These are phyloP conservation scores for Papiliotrema nemorosa DNA, from an alignment of 1,284 basidiomycete species.

Conservation along the genomic window DNA sequence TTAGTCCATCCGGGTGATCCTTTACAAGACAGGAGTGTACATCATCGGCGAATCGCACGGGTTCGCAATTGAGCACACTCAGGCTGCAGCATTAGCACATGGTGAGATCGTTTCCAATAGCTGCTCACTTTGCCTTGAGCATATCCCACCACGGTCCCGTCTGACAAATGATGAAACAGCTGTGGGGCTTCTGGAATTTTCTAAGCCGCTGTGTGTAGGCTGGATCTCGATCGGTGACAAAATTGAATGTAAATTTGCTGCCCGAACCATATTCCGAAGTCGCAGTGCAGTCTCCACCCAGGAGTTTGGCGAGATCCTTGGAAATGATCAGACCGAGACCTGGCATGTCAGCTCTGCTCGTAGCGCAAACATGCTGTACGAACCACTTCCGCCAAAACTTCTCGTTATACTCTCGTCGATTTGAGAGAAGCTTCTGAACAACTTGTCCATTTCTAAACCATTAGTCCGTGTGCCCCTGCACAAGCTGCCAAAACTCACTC, in stretches of 20 bases:
- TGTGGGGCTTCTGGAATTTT: constrained; percentile 1
- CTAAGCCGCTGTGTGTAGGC: not conserved
- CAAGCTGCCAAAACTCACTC: constrained; percentile 10
- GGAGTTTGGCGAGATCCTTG: constrained; percentile 34
- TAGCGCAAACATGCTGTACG: not conserved
- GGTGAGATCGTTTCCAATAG: not conserved
- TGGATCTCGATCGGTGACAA: constrained; percentile 25
- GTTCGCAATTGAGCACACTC: constrained; percentile 24
- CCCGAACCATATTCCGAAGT: constrained; percentile 41
- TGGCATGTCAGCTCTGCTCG: not conserved
- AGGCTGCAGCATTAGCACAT: constrained; percentile 10
- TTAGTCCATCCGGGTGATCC: constrained; percentile 22
- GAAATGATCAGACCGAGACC: constrained; percentile 47
- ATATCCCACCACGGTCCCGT: constrained; percentile 28
- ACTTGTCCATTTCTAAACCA: constrained; percentile 33
- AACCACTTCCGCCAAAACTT: constrained; percentile 35
- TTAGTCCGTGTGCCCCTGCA: not conserved
- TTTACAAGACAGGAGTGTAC: constrained; percentile 13
- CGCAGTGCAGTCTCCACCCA: constrained; percentile 44
- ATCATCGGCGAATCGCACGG: constrained; percentile 27
- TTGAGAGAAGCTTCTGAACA: constrained; percentile 47
- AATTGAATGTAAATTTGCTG: constrained; percentile 41
- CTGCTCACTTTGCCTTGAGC: constrained; percentile 28
- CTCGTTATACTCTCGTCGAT: constrained; percentile 44
- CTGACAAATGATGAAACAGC: constrained; percentile 23